phyloP scores from a whole-genome alignment of 2,329 filamentous ascomycete genomes.

The Zymoseptoria crescenta region DNA sequence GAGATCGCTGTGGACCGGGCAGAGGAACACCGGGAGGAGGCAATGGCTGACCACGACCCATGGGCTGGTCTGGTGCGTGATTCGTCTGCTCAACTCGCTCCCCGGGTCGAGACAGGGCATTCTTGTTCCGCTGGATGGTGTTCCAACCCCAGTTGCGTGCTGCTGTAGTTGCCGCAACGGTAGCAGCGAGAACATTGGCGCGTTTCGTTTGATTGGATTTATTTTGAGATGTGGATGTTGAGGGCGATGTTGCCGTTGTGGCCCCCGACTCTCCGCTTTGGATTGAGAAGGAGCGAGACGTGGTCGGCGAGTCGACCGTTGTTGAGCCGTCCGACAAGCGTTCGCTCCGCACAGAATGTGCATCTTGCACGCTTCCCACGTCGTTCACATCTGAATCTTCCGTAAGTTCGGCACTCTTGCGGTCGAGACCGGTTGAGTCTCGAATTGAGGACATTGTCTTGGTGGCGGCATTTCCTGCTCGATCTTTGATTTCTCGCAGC shows the following conservation, averaged over 20 bases:
- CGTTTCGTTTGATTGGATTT: constrained; percentile 12
- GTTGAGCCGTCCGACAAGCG: constrained; percentile 4
- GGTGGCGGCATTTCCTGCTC: constrained; percentile 6
- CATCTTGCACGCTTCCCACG: constrained; percentile 1
- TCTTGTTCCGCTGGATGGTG: constrained; percentile 19
- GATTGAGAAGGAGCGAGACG: constrained; percentile 11
- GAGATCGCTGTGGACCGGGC: constrained; percentile 39
- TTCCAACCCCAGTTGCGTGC: constrained; percentile 28
- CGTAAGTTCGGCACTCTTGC: not conserved
- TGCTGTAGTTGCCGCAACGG: constrained; percentile 27
- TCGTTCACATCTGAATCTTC: not conserved
- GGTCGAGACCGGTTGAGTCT: not conserved
- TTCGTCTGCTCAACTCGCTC: constrained; percentile 24
- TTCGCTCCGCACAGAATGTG: not conserved
- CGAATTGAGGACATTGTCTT: constrained; percentile 1
- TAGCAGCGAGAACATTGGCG: constrained; percentile 25
- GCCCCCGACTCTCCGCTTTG: constrained; percentile 10
- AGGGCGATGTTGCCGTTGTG: constrained; percentile 7
- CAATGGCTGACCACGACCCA: constrained; percentile 73
- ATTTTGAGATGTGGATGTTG: constrained; percentile 2
- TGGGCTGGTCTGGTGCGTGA: constrained; percentile 46
- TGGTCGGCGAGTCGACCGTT: constrained; percentile 1
- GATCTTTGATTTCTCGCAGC: constrained; percentile 22
- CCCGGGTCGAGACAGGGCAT: constrained; percentile 30
- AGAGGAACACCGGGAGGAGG: constrained; percentile 74